Evolutionary conservation across 1,284 basidiomycete genomes (phyloP), one percentile per base, ranked within the genome.

Genomic region (Testicularia cyperi): DNA sequence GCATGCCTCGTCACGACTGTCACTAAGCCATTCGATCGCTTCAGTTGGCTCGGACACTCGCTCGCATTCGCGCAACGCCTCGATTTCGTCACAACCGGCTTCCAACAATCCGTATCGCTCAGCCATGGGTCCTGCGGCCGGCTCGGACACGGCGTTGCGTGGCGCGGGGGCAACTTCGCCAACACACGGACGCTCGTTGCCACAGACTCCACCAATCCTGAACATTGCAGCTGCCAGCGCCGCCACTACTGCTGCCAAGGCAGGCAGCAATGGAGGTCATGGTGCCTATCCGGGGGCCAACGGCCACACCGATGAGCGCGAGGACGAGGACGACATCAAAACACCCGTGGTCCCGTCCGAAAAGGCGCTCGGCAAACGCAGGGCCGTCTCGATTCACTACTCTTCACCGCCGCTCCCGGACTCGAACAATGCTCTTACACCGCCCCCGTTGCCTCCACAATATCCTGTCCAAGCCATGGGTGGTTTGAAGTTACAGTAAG

Each of bases 331-430:
- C 12, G 61, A 46, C 2, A 16, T 66, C 31, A 42, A 57, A 12
- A 70, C 67, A 15, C 69, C 69, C 12, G 33, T 63, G 4, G 44
- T 52, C 24, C 69, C 69, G 1, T 61, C 53, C 24, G 69, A 45
- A 19, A 72, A 72, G 30, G 69, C 69, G 16, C 37, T 72, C 22
- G 69, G 69, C 2, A 72, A 72, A 57, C 44, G 69, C 15, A 42
- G 69, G 19, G 58, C 58, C 3, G 40, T 67, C 14, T 45, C 42
- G 21, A 42, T 61, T 0, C 18, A 51, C 18, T 54, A 61, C 18
- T 51, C 57, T 4, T 35, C 36, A 10, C 51, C 49, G 9, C 49
- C 56, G 9, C 30, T 24, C 12, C 13, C 23, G 18, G 33, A 29
- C n/a, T n/a, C n/a, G n/a, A n/a, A n/a, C n/a, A n/a, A n/a, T n/a